These are phyloP conservation scores for Lentithecium fluviatile DNA, from an alignment of 495 filamentous ascomycete genomes.

Conservation along the genomic window DNA sequence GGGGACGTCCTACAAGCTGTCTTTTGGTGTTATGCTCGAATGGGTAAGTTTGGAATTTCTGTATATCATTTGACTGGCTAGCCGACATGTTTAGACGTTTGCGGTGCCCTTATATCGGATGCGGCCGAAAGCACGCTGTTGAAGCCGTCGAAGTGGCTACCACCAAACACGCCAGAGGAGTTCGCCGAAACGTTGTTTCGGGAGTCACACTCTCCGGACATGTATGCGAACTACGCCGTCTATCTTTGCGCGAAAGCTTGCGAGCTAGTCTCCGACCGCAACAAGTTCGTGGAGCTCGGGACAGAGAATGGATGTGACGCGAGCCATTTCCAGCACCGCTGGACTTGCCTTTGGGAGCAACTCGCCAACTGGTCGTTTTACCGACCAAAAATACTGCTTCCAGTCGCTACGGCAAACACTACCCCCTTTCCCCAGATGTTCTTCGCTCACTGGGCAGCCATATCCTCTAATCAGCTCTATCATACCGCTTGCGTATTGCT, in stretches of 20 bases:
- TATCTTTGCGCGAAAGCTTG: conserved; percentile 48
- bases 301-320: conserved; percentile 12
- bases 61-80: too few species aligned
- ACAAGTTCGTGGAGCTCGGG: conserved; percentile 41
- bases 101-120: too few species aligned
- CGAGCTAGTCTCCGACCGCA: conserved; percentile 47
- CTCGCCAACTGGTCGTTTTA: conserved; percentile 47
- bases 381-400: conserved; percentile 47
- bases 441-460: conserved; percentile 50
- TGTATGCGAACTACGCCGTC: conserved; percentile 52
- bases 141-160: conserved; percentile 47
- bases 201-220: conserved; percentile 27
- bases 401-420: conserved; percentile 40
- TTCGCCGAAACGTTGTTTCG: conserved; percentile 9
- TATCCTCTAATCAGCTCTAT: conserved; percentile 52
- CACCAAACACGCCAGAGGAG: conserved; percentile 25
- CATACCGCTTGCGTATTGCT: conserved; percentile 51
- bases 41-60: too few species aligned
- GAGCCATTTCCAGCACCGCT: conserved; percentile 38
- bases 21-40: too few species aligned
- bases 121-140: conserved; percentile 49
- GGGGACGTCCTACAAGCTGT: too few species aligned
- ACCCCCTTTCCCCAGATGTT: conserved; percentile 50
- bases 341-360: conserved; percentile 48
- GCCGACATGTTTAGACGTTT: too few species aligned